A percentile compares a stretch with the other conserved stretches of the same genome.
These are phyloP conservation scores for Aspergillus cavernicola DNA, from an alignment of 495 filamentous ascomycete genomes.

Conservation along the genomic window DNA sequence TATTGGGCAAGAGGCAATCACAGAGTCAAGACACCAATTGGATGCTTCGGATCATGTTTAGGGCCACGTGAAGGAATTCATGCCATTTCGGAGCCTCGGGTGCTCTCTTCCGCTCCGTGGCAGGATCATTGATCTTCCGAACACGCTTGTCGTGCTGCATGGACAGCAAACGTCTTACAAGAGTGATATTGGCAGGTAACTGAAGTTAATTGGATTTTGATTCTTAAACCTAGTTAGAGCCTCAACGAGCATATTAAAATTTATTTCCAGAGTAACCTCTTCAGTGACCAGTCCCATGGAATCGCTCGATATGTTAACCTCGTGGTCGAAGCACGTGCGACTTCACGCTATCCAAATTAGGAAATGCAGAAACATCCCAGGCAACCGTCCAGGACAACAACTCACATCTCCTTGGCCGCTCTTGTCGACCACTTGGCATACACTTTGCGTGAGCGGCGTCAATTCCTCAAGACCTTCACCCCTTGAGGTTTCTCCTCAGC, in stretches of 20 bases:
- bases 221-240: not conserved
- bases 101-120: too few relatives aligned
- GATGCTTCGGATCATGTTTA: too few relatives aligned
- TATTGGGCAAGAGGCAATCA: not conserved
- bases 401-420: not conserved
- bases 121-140: too few relatives aligned
- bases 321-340: not conserved
- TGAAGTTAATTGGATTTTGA: not conserved
- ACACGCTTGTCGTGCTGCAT: too few relatives aligned
- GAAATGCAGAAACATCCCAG: slow-evolving; percentile 4
- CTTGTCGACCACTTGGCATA: not conserved
- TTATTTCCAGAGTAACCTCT: not conserved
- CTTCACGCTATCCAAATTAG: slow-evolving; percentile 7
- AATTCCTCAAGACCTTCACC: not conserved
- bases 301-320: not conserved
- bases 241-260: not conserved
- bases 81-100: too few relatives aligned
- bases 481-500: not conserved
- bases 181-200: too few relatives aligned
- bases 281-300: not conserved
- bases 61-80: not conserved
- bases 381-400: slow-evolving; percentile 2
- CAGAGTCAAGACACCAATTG: not conserved
- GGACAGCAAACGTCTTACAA: too few relatives aligned
- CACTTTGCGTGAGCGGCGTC: not conserved